A percentile compares a stretch with the other conserved stretches of the same genome.
phyloP scores from a whole-genome alignment of 2,329 filamentous ascomycete species.

The Botrytis aclada region DNA sequence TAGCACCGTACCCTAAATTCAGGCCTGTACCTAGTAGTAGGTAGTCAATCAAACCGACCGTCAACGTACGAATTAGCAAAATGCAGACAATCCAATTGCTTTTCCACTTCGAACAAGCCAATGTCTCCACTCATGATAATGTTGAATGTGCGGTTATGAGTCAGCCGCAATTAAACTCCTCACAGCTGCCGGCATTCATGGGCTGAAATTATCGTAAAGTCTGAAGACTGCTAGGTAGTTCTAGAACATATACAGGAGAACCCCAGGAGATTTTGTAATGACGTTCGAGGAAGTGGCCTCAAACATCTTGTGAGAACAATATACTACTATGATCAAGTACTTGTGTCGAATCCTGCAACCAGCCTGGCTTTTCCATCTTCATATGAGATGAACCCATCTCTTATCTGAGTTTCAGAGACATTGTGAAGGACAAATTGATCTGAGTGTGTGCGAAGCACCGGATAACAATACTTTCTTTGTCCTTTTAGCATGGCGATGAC shows the following conservation, averaged over 20 bases:
- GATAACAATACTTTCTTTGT: neutral
- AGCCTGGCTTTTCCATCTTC: neutral
- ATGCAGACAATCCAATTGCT: neutral
- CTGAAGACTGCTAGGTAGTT: neutral
- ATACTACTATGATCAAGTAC: neutral
- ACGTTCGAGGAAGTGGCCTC: neutral
- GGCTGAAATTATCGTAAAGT: neutral
- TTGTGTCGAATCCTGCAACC: too few relatives aligned
- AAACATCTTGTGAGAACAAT: neutral
- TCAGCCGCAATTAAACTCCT: neutral
- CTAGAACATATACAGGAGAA: neutral
- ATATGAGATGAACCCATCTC: neutral
- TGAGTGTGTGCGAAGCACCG: neutral
- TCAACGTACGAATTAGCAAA: neutral
- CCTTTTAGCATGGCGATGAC: neutral
- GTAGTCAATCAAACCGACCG: neutral
- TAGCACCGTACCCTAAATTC: neutral
- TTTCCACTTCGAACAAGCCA: neutral
- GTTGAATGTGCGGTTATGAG: neutral
- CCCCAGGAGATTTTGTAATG: neutral
- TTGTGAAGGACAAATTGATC: neutral
- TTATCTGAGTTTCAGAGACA: neutral
- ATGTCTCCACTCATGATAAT: neutral
- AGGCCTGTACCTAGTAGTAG: neutral
- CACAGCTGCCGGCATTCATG: neutral